Conservation (phyloP, 2,329 filamentous ascomycete species). For the Hymenoscyphus fructigenus region DNA sequence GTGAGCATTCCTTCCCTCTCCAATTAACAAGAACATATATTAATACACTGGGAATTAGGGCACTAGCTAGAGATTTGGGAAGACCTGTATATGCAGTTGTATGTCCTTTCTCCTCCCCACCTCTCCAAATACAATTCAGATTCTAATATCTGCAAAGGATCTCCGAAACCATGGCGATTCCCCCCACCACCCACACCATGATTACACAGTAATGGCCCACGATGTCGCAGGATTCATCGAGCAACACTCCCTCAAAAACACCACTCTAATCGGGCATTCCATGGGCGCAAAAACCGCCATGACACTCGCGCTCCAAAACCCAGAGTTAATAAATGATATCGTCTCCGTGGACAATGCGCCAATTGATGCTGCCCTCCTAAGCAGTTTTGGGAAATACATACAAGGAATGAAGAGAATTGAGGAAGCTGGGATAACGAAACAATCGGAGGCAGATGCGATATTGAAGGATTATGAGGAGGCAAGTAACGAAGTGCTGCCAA, state of each 20-base stretch:
- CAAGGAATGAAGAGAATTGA: constrained; percentile 83
- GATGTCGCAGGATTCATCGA: constrained; percentile 79
- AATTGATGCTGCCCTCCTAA: constrained; percentile 71
- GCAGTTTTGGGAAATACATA: constrained; percentile 77
- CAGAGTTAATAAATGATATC: constrained; percentile 66
- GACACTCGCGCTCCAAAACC: constrained; percentile 73
- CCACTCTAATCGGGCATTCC: constrained; percentile 86
- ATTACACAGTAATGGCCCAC: constrained; percentile 78
- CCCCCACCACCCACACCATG: constrained; percentile 71
- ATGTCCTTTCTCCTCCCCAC: constrained; percentile 36
- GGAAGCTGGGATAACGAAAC: constrained; percentile 61
- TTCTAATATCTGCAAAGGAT: constrained; percentile 53
- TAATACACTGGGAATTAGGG: constrained; percentile 51
- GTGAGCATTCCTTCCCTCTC: constrained; percentile 47
- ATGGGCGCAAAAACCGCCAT: constrained; percentile 97
- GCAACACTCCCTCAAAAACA: constrained; percentile 65
- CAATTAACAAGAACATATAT: neutral
- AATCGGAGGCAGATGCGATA: constrained; percentile 78
- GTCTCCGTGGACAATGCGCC: constrained; percentile 92
- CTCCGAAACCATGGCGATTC: constrained; percentile 92
- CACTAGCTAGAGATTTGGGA: constrained; percentile 75
- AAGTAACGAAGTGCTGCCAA: constrained; percentile 21
- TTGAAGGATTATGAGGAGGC: constrained; percentile 72
- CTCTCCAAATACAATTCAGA: neutral
- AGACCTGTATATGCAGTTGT: constrained; percentile 81